phyloP scores from a whole-genome alignment of 2,329 filamentous ascomycete species.

The Cladobotryum mycophilum region DNA sequence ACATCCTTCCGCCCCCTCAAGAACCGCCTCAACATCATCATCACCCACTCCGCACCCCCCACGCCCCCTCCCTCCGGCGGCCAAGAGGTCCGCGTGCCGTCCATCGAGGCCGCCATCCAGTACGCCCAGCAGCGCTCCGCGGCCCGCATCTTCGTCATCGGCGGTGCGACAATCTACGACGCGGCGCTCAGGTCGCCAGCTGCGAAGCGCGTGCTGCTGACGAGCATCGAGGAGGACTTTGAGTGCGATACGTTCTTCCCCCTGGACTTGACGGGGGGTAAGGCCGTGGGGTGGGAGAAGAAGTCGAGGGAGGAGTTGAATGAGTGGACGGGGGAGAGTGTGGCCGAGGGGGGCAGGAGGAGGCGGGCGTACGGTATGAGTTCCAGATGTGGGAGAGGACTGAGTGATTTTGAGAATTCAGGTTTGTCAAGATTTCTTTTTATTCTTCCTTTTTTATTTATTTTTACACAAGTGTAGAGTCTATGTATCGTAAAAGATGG shows the following conservation, averaged over 20 bases:
- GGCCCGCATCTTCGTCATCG: slow-evolving; percentile 75
- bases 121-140: slow-evolving; percentile 38
- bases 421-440: not conserved
- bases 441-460: not conserved
- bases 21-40: slow-evolving; percentile 73
- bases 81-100: slow-evolving; percentile 43
- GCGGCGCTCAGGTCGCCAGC: slow-evolving; percentile 56
- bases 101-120: slow-evolving; percentile 52
- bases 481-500: not conserved
- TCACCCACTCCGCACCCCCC: slow-evolving; percentile 50
- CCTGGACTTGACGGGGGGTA: slow-evolving; percentile 42
- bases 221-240: slow-evolving; percentile 61
- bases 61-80: slow-evolving; percentile 17
- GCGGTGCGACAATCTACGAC: slow-evolving; percentile 79
- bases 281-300: slow-evolving; percentile 46
- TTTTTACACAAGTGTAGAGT: not conserved
- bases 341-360: slow-evolving; percentile 51
- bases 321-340: slow-evolving; percentile 59
- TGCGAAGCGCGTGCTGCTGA: slow-evolving; percentile 61
- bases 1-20: slow-evolving; percentile 69
- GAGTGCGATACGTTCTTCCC: slow-evolving; percentile 74
- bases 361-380: slow-evolving; percentile 60
- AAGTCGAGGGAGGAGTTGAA: slow-evolving; percentile 47
- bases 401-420: slow-evolving; percentile 16
- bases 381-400: slow-evolving; percentile 68